Conservation (phyloP, 2,329 filamentous ascomycete genomes). For the Fusarium longipes region DNA sequence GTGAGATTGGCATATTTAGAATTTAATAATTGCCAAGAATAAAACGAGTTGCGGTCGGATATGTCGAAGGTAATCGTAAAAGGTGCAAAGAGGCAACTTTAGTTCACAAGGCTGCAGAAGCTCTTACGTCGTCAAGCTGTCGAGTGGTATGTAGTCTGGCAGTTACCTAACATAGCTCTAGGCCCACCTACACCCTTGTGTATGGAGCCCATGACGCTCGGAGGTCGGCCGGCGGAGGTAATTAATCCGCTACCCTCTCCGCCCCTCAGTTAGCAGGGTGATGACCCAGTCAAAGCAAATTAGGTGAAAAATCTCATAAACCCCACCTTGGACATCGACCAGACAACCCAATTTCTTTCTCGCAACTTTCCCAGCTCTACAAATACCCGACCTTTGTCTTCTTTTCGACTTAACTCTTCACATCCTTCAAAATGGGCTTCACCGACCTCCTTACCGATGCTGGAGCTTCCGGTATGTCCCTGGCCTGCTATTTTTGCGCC, state of each 20-base stretch:
- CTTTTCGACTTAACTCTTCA: slow-evolving; percentile 41
- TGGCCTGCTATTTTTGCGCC: slow-evolving; percentile 42
- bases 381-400: slow-evolving; percentile 45
- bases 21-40: background rate
- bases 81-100: slow-evolving; percentile 14
- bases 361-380: slow-evolving; percentile 47
- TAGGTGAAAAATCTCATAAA: slow-evolving; percentile 56
- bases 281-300: slow-evolving; percentile 43
- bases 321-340: slow-evolving; percentile 55
- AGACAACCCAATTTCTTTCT: slow-evolving; percentile 52
- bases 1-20: slow-evolving; percentile 78
- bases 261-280: slow-evolving; percentile 23
- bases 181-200: background rate
- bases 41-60: background rate
- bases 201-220: slow-evolving; percentile 16
- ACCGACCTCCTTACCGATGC: slow-evolving; percentile 73
- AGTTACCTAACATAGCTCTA: slow-evolving; percentile 31
- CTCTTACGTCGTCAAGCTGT: slow-evolving; percentile 55
- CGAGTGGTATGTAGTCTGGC: slow-evolving; percentile 20
- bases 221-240: slow-evolving; percentile 7
- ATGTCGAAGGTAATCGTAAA: slow-evolving; percentile 16
- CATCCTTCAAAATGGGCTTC: slow-evolving; percentile 72
- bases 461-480: slow-evolving; percentile 62
- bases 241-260: slow-evolving; percentile 20
- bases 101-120: slow-evolving; percentile 51